Evolutionary conservation across 352 stramenopile genomes (phyloP).

Genomic region (Phytophthora sansomeana): DNA sequence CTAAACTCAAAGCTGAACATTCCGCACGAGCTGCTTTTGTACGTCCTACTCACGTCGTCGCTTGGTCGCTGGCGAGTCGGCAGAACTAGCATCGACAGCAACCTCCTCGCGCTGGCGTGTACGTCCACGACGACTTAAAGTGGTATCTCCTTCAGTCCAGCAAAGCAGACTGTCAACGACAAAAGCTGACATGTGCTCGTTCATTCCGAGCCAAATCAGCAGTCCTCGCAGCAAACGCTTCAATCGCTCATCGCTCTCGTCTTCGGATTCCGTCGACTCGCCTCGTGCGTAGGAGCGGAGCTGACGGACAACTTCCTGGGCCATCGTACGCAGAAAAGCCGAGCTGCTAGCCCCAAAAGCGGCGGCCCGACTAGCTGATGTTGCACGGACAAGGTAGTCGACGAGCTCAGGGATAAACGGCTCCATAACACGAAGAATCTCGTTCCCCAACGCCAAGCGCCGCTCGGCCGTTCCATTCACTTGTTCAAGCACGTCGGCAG

Average conservation of each 20-base stretch:
- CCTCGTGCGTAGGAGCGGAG: conserved; percentile 46
- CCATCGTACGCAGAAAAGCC: conserved; percentile 64
- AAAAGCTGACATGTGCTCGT: conserved; percentile 54
- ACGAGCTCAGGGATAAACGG: conserved; percentile 69
- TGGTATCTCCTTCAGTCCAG: conserved; percentile 33
- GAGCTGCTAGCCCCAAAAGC: conserved; percentile 56
- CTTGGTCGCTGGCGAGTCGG: conserved; percentile 38
- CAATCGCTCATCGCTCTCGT: conserved; percentile 38
- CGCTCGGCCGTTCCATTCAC: conserved; percentile 33
- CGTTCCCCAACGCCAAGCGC: conserved; percentile 41
- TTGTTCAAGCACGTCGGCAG: conserved; percentile 43
- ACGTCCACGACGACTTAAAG: conserved; percentile 28
- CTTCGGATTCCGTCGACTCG: conserved; percentile 38
- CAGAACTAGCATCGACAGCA: background rate
- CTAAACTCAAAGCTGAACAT: too few species aligned
- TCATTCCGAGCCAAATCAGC: conserved; percentile 49
- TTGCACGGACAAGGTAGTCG: conserved; percentile 65
- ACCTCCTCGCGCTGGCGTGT: conserved; percentile 32
- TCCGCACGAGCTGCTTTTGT: too few species aligned
- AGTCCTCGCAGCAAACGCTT: conserved; percentile 47
- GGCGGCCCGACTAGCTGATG: conserved; percentile 58
- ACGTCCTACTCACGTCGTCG: conserved; percentile 37
- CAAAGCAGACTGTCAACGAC: conserved; percentile 49
- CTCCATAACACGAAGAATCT: conserved; percentile 58
- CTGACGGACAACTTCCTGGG: conserved; percentile 54